These are phyloP conservation scores for Lagenidium giganteum DNA, from an alignment of 352 stramenopile species.

Conservation along the genomic window DNA sequence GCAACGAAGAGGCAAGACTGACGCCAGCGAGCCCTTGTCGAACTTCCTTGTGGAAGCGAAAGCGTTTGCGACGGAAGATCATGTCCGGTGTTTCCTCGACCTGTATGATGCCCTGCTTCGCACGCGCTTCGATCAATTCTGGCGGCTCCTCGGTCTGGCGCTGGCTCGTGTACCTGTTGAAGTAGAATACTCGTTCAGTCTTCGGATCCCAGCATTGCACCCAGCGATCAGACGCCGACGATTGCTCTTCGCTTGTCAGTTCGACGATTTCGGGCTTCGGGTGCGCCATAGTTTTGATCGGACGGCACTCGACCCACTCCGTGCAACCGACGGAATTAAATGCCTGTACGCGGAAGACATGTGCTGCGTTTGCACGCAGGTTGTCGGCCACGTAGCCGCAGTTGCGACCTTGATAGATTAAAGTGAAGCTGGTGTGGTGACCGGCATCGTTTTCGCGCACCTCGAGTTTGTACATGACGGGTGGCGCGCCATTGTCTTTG, in stretches of 20 bases:
- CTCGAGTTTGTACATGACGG: no score
- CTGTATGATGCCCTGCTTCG: slow-evolving; percentile 25
- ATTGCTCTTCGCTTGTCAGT: slow-evolving; percentile 32
- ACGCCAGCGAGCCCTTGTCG: slow-evolving; percentile 26
- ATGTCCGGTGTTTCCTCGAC: slow-evolving; percentile 54
- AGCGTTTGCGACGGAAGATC: slow-evolving; percentile 72
- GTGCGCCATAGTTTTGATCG: slow-evolving; percentile 51
- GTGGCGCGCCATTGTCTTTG: no score
- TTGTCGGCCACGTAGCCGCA: slow-evolving; percentile 50
- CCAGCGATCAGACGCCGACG: slow-evolving; percentile 36
- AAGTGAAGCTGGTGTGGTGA: slow-evolving; percentile 12
- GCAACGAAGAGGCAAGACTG: slow-evolving; percentile 20
- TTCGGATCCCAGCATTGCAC: slow-evolving; percentile 76
- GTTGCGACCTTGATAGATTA: slow-evolving; percentile 57
- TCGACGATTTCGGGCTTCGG: slow-evolving; percentile 64
- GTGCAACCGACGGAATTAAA: slow-evolving; percentile 61
- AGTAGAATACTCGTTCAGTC: slow-evolving; percentile 74
- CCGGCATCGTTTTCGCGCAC: no score
- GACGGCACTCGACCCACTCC: slow-evolving; percentile 51
- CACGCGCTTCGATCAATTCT: slow-evolving; percentile 28
- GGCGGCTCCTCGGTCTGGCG: slow-evolving; percentile 35
- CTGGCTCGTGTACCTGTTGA: slow-evolving; percentile 66
- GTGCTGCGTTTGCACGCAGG: slow-evolving; percentile 38
- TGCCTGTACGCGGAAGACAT: slow-evolving; percentile 64
- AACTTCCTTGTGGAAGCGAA: slow-evolving; percentile 67